phyloP scores from a whole-genome alignment of 305 asterid species.

The Coffea humblotiana region DNA sequence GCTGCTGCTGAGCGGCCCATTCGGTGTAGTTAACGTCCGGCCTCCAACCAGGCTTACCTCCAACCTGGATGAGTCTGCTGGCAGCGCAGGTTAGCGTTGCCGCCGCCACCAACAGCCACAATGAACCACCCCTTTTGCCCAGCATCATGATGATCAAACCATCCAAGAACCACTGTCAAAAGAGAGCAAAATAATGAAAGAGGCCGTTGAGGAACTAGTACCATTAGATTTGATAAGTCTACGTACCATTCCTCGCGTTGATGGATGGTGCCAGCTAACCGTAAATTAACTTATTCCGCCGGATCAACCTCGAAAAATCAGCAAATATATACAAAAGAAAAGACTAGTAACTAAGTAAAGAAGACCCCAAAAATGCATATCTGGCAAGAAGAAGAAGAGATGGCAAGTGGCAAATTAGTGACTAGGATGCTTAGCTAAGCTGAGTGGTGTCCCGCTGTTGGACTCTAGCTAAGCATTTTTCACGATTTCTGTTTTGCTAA shows the following conservation, averaged over 20 bases:
- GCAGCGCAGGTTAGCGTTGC: conserved; percentile 28
- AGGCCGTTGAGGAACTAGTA: too few relatives aligned
- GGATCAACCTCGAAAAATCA: too few relatives aligned
- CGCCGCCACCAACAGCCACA: conserved; percentile 31
- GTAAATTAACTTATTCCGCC: too few relatives aligned
- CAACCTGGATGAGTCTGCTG: conserved; percentile 42
- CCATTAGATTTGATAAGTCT: too few relatives aligned
- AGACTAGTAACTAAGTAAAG: neutral
- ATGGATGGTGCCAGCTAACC: too few relatives aligned
- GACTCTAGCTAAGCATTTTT: neutral
- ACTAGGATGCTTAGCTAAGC: too few relatives aligned
- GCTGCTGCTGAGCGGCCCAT: conserved; percentile 50
- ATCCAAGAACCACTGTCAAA: neutral
- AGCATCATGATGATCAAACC: neutral
- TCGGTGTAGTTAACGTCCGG: conserved; percentile 46
- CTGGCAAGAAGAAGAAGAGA: conserved; percentile 10
- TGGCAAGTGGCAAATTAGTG: neutral
- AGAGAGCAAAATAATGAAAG: neutral
- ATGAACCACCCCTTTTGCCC: neutral
- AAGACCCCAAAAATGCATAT: neutral
- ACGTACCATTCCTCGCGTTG: too few relatives aligned
- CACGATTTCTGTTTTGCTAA: neutral
- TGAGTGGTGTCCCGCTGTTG: too few relatives aligned
- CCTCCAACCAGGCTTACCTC: conserved; percentile 47
- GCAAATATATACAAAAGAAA: too few relatives aligned